Percentiles rank a stretch among this genome's conserved stretches.
phyloP scores from a whole-genome alignment of 2,329 filamentous ascomycete genomes.

The Alternaria infectoria region DNA sequence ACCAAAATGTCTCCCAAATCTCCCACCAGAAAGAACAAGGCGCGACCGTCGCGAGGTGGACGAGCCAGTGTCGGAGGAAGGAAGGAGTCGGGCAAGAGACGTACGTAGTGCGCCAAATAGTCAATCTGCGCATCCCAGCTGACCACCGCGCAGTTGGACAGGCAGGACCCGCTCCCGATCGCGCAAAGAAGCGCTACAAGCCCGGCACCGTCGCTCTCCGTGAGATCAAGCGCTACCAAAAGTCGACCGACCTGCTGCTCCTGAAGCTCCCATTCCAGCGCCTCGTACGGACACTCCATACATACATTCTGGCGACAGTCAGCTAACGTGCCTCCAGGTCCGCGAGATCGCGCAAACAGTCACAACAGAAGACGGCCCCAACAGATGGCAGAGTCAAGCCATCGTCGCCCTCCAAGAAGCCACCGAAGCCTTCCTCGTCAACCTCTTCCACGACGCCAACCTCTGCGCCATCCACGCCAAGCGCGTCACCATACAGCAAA shows the following conservation, averaged over 20 bases:
- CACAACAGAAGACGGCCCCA: conserved; percentile 74
- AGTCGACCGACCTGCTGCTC: conserved; percentile 94
- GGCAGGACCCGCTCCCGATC: conserved; percentile 41
- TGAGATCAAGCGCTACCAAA: conserved; percentile 99
- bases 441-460: conserved; percentile 98
- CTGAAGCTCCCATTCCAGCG: conserved; percentile 98
- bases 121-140: not conserved
- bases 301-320: not conserved
- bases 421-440: conserved; percentile 97
- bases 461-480: conserved; percentile 98
- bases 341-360: conserved; percentile 70
- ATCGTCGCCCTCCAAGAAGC: conserved; percentile 98
- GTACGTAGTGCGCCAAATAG: conserved; percentile 14
- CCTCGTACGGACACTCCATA: conserved; percentile 60
- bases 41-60: conserved; percentile 42
- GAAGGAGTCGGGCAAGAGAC: conserved; percentile 27
- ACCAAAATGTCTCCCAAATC: conserved; percentile 29
- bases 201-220: conserved; percentile 88
- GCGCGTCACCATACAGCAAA: conserved; percentile 97
- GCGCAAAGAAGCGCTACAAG: conserved; percentile 52
- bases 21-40: conserved; percentile 36
- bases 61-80: conserved; percentile 23
- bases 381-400: conserved; percentile 89
- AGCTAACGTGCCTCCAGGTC: conserved; percentile 68
- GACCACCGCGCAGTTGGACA: conserved; percentile 31